Evolutionary conservation across 441 rosid species (phyloP).

Genomic region (Bocquillonia castaneifolia): DNA sequence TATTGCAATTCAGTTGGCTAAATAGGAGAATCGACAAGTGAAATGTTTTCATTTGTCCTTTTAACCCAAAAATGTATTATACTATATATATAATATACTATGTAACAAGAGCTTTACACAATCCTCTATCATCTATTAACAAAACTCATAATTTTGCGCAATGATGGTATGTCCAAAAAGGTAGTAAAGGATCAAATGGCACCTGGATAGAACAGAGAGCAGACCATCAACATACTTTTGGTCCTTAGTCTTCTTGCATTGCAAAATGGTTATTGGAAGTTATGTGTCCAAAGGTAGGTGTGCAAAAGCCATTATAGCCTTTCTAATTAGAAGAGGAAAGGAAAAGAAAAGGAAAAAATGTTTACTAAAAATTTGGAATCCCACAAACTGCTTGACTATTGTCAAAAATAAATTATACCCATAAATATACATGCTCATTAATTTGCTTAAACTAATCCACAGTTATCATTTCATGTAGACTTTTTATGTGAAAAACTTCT

Average conservation of each 20-base stretch:
- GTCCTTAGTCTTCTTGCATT: not conserved
- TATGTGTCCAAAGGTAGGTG: not conserved
- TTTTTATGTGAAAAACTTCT: conserved; percentile 14
- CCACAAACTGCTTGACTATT: too few species aligned
- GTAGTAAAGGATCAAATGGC: not conserved
- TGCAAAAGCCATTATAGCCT: not conserved
- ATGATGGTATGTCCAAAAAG: not conserved
- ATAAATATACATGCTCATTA: not conserved
- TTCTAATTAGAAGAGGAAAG: not conserved
- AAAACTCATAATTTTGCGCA: too few species aligned
- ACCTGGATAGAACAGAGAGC: not conserved
- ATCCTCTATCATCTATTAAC: too few species aligned
- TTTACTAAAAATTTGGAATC: conserved; percentile 16
- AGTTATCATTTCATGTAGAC: conserved; percentile 20
- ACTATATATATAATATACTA: too few species aligned
- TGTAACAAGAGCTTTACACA: too few species aligned
- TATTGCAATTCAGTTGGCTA: too few species aligned
- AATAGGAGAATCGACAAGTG: too few species aligned
- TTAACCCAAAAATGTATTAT: too few species aligned
- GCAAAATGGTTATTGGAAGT: not conserved
- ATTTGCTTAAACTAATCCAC: conserved; percentile 18
- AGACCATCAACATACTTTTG: conserved; percentile 3
- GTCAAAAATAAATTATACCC: not conserved
- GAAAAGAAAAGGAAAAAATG: too few species aligned
- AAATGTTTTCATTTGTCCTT: too few species aligned